Conservation (phyloP, 208 protist genomes). For the Herpetomonas samuelpessoai region DNA sequence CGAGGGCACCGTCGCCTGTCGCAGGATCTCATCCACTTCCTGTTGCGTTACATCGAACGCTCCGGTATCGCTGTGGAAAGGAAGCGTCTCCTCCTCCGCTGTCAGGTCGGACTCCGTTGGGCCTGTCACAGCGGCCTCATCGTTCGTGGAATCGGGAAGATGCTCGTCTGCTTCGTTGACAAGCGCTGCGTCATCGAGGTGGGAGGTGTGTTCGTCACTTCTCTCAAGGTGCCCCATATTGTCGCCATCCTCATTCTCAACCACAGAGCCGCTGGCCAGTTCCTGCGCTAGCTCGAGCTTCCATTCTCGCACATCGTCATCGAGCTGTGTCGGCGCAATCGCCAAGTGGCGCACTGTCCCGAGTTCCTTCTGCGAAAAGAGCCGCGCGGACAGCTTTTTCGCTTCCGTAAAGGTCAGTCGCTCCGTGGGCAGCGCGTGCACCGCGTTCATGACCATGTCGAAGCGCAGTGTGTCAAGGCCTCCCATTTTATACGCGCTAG, state of each 20-base stretch:
- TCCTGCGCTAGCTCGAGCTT: conserved; percentile 34
- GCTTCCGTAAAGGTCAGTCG: conserved; percentile 80
- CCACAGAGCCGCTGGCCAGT: neutral
- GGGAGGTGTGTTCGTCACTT: too few species aligned
- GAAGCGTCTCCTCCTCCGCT: neutral
- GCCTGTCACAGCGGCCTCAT: neutral
- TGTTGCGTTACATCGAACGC: neutral
- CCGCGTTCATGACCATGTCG: conserved; percentile 88
- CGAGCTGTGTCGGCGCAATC: conserved; percentile 62
- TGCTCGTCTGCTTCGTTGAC: too few species aligned
- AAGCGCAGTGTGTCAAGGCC: conserved; percentile 85
- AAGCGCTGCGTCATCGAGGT: too few species aligned
- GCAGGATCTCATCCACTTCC: neutral
- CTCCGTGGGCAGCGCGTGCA: conserved; percentile 79
- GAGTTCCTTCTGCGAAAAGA: conserved; percentile 77
- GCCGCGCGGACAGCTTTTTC: conserved; percentile 60
- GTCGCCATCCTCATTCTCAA: conserved; percentile 3
- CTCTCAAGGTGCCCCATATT: too few species aligned
- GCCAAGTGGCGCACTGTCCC: conserved; percentile 60
- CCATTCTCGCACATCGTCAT: conserved; percentile 62
- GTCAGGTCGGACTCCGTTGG: neutral
- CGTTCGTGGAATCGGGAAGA: neutral
- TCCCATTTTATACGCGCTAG: conserved; percentile 84
- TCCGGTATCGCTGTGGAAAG: neutral
- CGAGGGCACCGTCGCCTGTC: neutral